phyloP scores from a whole-genome alignment of 2,329 filamentous ascomycete species.

The Trichophyton benhamiae region DNA sequence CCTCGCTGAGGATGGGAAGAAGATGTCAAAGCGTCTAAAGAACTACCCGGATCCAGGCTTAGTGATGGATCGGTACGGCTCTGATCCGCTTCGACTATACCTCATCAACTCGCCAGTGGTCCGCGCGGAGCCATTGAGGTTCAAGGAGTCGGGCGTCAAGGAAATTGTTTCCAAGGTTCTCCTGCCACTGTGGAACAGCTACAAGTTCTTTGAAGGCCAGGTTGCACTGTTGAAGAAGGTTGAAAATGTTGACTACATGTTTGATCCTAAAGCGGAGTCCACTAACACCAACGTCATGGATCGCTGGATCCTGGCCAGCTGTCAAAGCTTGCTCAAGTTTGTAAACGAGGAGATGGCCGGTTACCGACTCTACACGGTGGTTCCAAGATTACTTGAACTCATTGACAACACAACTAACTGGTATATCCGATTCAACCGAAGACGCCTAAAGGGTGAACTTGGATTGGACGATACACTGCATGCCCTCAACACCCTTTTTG shows the following conservation, averaged over 20 bases:
- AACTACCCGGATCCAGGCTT: constrained; percentile 84
- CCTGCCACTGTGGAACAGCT: constrained; percentile 88
- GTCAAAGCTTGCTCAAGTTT: constrained; percentile 80
- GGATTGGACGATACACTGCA: constrained; percentile 76
- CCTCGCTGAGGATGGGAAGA: constrained; percentile 87
- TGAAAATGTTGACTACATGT: constrained; percentile 61
- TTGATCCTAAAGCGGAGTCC: constrained; percentile 62
- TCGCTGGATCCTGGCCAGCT: constrained; percentile 84
- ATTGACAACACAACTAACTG: constrained; percentile 97
- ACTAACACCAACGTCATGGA: constrained; percentile 89
- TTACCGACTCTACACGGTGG: constrained; percentile 80
- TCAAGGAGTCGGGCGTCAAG: constrained; percentile 86
- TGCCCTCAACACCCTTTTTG: constrained; percentile 86
- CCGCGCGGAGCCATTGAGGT: constrained; percentile 74
- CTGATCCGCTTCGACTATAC: constrained; percentile 86
- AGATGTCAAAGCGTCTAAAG: constrained; percentile 95
- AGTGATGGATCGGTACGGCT: constrained; percentile 78
- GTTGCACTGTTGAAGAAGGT: constrained; percentile 77
- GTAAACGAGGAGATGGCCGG: constrained; percentile 82
- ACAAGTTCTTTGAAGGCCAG: constrained; percentile 91
- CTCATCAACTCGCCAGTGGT: constrained; percentile 95
- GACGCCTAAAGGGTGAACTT: constrained; percentile 79
- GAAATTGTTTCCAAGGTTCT: constrained; percentile 89
- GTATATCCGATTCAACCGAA: constrained; percentile 93
- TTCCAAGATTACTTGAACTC: constrained; percentile 66